Conservation (phyloP, 2,329 filamentous ascomycete species). For the Huntiella abstrusa region DNA sequence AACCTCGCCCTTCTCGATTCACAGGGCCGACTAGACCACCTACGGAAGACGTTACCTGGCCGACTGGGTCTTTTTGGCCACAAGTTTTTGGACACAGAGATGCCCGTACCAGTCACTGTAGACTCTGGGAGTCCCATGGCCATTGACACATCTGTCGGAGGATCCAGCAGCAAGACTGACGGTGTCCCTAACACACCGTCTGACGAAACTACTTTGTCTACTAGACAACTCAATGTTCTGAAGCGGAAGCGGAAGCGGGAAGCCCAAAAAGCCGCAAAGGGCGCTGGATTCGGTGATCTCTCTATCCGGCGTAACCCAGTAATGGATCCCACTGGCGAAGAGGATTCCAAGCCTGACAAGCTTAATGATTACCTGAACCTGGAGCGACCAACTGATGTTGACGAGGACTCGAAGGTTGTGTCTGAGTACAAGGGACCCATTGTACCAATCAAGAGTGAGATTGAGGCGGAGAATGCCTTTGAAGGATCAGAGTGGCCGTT, state of each 20-base stretch:
- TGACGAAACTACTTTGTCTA: slow-evolving; percentile 62
- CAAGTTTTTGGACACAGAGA: slow-evolving; percentile 67
- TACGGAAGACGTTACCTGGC: slow-evolving; percentile 71
- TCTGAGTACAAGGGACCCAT: slow-evolving; percentile 84
- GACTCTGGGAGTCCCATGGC: slow-evolving; percentile 27
- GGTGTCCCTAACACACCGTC: slow-evolving; percentile 20
- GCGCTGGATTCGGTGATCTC: slow-evolving; percentile 73
- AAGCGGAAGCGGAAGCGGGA: slow-evolving; percentile 89
- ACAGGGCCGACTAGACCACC: slow-evolving; percentile 58
- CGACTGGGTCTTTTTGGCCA: slow-evolving; percentile 73
- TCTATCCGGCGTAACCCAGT: slow-evolving; percentile 46
- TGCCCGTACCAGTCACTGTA: slow-evolving; percentile 27
- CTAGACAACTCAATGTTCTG: slow-evolving; percentile 80
- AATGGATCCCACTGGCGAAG: slow-evolving; percentile 40
- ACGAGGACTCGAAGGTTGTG: slow-evolving; percentile 83
- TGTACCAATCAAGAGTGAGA: slow-evolving; percentile 65
- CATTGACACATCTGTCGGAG: slow-evolving; percentile 15
- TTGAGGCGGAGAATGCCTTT: slow-evolving; percentile 58
- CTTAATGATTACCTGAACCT: slow-evolving; percentile 77
- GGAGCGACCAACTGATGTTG: slow-evolving; percentile 55
- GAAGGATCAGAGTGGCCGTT: slow-evolving; percentile 84
- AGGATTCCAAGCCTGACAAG: slow-evolving; percentile 37
- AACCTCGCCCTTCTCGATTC: slow-evolving; percentile 66
- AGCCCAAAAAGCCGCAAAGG: slow-evolving; percentile 65
- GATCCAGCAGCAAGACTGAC: slow-evolving; percentile 16